Conservation (phyloP, 257 asterid genomes). For the Agastache rugosa region DNA sequence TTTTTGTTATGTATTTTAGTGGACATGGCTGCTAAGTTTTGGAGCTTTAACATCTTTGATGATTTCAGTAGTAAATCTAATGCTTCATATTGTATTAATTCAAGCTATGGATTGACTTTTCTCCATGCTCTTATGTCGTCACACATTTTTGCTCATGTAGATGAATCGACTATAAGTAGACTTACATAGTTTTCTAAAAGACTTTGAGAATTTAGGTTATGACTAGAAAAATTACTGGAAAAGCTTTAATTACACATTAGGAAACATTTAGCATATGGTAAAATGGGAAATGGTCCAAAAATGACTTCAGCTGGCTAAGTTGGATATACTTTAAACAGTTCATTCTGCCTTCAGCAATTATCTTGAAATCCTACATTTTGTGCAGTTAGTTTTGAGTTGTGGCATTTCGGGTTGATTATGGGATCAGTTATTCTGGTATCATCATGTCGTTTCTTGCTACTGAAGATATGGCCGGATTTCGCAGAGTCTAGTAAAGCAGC, state of each 20-base stretch:
- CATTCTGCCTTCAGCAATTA: slow-evolving; percentile 7
- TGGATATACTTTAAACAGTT: background rate
- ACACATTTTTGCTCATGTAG: background rate
- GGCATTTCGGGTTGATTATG: slow-evolving; percentile 75
- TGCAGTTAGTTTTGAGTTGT: slow-evolving; percentile 71
- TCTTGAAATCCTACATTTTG: background rate
- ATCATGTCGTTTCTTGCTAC: slow-evolving; percentile 69
- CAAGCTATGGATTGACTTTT: background rate
- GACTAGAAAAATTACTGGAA: background rate
- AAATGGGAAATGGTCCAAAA: slow-evolving; percentile 3
- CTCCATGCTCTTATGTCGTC: background rate
- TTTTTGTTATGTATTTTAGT: background rate
- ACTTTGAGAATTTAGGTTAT: background rate
- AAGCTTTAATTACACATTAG: background rate
- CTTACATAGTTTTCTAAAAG: background rate
- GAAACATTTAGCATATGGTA: background rate
- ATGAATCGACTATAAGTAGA: slow-evolving; percentile 3
- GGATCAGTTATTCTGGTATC: slow-evolving; percentile 78
- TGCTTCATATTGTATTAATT: background rate
- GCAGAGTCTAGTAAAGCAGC: slow-evolving; percentile 86
- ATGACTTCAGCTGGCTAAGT: background rate
- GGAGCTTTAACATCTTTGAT: background rate
- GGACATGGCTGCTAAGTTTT: background rate
- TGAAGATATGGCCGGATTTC: slow-evolving; percentile 84
- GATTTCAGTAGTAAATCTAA: background rate